Evolutionary conservation across 805 yeast genomes (phyloP), one percentile per base, ranked within the genome.

Genomic region (Alloascoidea africana): DNA sequence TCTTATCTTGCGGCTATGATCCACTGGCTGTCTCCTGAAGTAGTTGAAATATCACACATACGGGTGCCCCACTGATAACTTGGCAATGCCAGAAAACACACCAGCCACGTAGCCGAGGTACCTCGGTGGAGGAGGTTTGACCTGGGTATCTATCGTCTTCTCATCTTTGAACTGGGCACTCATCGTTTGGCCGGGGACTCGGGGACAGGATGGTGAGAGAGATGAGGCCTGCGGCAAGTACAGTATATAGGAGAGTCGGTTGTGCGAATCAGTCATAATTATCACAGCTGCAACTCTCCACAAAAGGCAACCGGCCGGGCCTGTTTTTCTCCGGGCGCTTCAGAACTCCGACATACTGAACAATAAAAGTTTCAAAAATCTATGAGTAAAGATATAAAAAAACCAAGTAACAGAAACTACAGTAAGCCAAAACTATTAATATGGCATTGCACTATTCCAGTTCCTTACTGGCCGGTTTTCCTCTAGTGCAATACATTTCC

Each of bases 21-120:
- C 30, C n/a, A 8, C 30, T n/a, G n/a, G 14, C 34, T 17, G 32
- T n/a, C 8, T 14, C 14, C 18, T 4, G 5, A 36, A 14, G 27
- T 17, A 30, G 33, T n/a, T 14, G n/a, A 3, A 16, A 4, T 14
- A 3, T 27, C 15, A 17, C 6, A 38, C 51, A 17, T 39, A 55
- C 34, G 96, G 95, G 55, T 85, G 96, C 2, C 96, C 96, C 5
- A 86, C 95, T 1, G 79, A 75, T 47, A 86, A 81, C 53, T 86
- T 86, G 48, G 83, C 79, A 16, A 83, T 72, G 16, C 96, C 96
- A 0, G 89, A 77, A 51, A 81, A 81, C 50, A 81, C 73, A 4
- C 96, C 96, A 2, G 95, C 94, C 16, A 84, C 69, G 51, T 85
- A 86, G 15, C 95, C 95, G 42, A 76, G 67, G 45, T 69, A 72